These are phyloP conservation scores for Sphaerostilbella broomeana DNA, from an alignment of 2,329 filamentous ascomycete genomes.

Conservation along the genomic window DNA sequence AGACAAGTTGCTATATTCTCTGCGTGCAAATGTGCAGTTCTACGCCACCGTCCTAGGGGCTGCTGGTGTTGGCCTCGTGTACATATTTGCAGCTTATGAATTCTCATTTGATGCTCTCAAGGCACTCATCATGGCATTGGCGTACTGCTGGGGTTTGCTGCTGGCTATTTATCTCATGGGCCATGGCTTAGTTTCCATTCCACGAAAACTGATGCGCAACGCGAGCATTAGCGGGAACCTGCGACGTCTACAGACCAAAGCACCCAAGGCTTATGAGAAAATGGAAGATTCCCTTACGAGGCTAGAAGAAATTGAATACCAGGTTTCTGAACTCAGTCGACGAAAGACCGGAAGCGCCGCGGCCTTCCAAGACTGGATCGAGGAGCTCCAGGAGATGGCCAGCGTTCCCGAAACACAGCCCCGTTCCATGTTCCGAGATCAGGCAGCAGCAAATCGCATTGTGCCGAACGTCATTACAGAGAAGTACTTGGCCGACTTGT, in stretches of 20 bases:
- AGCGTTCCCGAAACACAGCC: slow-evolving; percentile 58
- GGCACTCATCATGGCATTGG: slow-evolving; percentile 81
- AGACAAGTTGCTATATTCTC: slow-evolving; percentile 73
- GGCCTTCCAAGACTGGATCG: slow-evolving; percentile 88
- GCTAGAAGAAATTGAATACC: slow-evolving; percentile 73
- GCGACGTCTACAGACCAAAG: slow-evolving; percentile 67
- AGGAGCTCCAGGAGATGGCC: slow-evolving; percentile 77
- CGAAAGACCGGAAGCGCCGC: slow-evolving; percentile 72
- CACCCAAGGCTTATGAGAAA: slow-evolving; percentile 77
- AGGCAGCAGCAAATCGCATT: slow-evolving; percentile 37
- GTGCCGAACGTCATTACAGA: slow-evolving; percentile 84
- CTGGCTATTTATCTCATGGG: slow-evolving; percentile 97
- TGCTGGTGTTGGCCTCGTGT: slow-evolving; percentile 66
- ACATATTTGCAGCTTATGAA: slow-evolving; percentile 74
- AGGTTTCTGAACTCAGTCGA: slow-evolving; percentile 70
- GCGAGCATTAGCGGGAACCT: slow-evolving; percentile 70
- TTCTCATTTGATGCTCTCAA: slow-evolving; percentile 69
- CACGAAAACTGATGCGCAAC: slow-evolving; percentile 70
- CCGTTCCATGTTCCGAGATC: slow-evolving; percentile 33
- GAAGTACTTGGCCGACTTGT: slow-evolving; percentile 85
- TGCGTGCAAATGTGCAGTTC: slow-evolving; percentile 82
- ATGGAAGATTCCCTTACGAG: slow-evolving; percentile 77
- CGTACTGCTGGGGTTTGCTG: slow-evolving; percentile 88
- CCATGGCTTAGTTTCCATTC: slow-evolving; percentile 88
- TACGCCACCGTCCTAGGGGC: slow-evolving; percentile 72